Evolutionary conservation across 305 asterid genomes (phyloP), one percentile per base, ranked within the genome.

Genomic region (Fraxinus paxiana): DNA sequence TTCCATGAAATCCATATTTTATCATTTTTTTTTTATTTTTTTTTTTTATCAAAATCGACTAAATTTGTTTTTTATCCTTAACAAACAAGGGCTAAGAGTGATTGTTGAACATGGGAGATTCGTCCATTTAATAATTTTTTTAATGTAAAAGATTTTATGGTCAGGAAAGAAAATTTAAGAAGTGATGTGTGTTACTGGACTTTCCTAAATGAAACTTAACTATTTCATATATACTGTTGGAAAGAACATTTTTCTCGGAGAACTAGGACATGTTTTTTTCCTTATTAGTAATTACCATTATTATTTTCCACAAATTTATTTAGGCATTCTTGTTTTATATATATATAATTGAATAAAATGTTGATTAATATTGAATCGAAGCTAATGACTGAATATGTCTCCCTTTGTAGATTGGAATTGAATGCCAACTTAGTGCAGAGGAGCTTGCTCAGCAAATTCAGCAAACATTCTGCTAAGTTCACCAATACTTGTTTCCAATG

Each of bases 391-490:
- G 80, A 10, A 26, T 24, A 26, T 71, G 22, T 77, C 8, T 77
- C 77, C 26, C 4, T 5, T 74, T 76, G 12, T 78, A 94, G 98
- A 89, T 94, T 54, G 97, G 98, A 74, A 92, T 94, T 63, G 97
- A 94, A 83, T 94, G 98, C 90, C 97, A 92, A 81, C 97, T 94
- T 31, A 94, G 98, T 81, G 98, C 97, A 3, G 97, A 92, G 83
- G 98, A 94, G 76, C 86, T 94, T 85, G 98, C 98, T 35, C 91
- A 92, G 63, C 93, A 87, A 82, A 90, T 94, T 87, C 98, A 92
- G 87, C 94, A 87, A 87, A 92, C 97, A 56, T 94, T 94, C 89
- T 86, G 90, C 90, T 89, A 83, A 83, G 73, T 65, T 65, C 73
- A 65, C 18, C 17, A 65, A 28, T 65, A 28, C n/a, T 41, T 48